A percentile compares a stretch with the other conserved stretches of the same genome.
These are phyloP conservation scores for Cordyceps tenuipes DNA, from an alignment of 2,329 filamentous ascomycete species.

Conservation along the genomic window DNA sequence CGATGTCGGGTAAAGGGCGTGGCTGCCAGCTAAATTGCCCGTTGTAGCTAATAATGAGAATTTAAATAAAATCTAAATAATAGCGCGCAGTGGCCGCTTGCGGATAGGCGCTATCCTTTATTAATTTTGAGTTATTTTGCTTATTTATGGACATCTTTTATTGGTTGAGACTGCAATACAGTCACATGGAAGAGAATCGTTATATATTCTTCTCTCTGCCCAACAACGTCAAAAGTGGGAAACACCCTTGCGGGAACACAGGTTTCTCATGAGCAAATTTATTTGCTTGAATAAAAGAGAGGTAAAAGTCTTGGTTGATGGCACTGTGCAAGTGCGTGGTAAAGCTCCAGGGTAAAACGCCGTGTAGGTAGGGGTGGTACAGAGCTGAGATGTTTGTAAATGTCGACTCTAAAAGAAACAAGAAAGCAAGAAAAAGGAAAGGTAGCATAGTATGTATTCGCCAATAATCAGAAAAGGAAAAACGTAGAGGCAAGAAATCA, in stretches of 20 bases:
- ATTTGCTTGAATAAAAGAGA: background rate
- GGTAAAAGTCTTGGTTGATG: background rate
- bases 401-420: background rate
- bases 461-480: background rate
- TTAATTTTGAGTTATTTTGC: background rate
- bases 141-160: background rate
- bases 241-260: background rate
- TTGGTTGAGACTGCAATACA: background rate
- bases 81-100: background rate
- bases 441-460: background rate
- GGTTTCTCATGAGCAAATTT: background rate
- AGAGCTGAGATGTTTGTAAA: constrained; percentile 2
- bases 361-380: background rate
- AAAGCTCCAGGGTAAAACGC: background rate
- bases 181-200: background rate
- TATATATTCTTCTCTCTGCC: background rate
- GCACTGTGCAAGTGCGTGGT: background rate
- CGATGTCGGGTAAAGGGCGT: background rate
- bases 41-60: no score
- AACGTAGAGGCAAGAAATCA: background rate
- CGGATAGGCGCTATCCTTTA: background rate
- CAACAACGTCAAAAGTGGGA: background rate
- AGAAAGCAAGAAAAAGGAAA: background rate
- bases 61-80: no score
- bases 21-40: no score